Base-by-base conservation (phyloP, 176 grass and related monocot species). In the Zoysia pacifica region DNA sequence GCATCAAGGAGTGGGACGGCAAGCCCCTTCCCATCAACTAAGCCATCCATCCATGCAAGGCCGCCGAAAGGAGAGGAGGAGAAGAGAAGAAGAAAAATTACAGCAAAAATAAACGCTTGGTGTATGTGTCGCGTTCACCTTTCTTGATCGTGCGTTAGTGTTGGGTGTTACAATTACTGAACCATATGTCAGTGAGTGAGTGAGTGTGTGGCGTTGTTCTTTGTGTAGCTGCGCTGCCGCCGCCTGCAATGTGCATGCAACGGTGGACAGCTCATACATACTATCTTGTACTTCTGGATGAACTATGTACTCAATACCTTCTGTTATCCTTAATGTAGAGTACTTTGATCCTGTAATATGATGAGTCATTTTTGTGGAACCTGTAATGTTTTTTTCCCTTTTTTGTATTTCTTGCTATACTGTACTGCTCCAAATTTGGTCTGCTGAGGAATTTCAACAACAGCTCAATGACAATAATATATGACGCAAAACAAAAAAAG, bases 21-120 rank as follows among this genome's bases (percentile, higher is more conserved):
- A 77, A 87, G 75, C 91, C 91, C 48, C 76, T 94, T 46, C 83
- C 91, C 38, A 91, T 94, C 69, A 75, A 13, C 44, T 9, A 47
- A 47, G 8, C 45, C 28, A 28, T 28, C 28, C 28, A 28, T 2
- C 1, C 5, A 6, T 7, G 16, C 52, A 42, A 4, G 37, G 6
- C 3, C 72, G 2, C 9, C 8, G 61, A 19, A 11, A 51, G 38
- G 52, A 16, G 5, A 5, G 50, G 52, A 69, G 36, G 39, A 81
- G 46, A 48, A 82, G 66, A n/a, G 67, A 62, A 85, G 80, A 59
- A 80, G 28, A 59, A 49, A 40, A 10, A 85, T 28, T 77, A 79
- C 56, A 78, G 64, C 49, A 78, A 28, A 84, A 61, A 84, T 46
- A 75, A 79, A 46, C 48, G 55, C 54, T 7, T 65, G 69, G 44